phyloP scores from a whole-genome alignment of 2,329 filamentous ascomycete species.

The Apiospora phragmitis region DNA sequence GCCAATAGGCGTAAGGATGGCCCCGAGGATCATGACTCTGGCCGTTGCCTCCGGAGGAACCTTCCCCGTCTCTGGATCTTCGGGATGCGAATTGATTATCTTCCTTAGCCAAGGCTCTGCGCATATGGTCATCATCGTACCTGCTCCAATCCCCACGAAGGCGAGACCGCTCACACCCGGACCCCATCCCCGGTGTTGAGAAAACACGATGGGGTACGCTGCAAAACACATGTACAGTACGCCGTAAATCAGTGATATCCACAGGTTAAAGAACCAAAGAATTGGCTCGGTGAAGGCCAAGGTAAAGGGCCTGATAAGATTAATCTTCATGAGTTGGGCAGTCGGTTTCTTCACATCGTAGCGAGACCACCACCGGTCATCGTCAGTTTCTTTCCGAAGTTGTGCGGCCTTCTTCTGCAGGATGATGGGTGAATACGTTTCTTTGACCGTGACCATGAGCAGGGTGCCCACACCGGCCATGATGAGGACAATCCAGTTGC shows the following conservation, averaged over 20 bases:
- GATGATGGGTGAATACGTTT: constrained; percentile 76
- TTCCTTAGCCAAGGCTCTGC: constrained; percentile 72
- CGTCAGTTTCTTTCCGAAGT: constrained; percentile 66
- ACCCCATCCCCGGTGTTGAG: constrained; percentile 72
- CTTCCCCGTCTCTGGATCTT: constrained; percentile 73
- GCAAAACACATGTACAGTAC: constrained; percentile 91
- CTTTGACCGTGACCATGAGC: constrained; percentile 61
- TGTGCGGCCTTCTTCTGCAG: constrained; percentile 66
- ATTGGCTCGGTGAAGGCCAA: constrained; percentile 84
- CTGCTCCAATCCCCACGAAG: constrained; percentile 71
- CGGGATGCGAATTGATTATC: constrained; percentile 74
- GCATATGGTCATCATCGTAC: constrained; percentile 61
- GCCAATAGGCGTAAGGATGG: constrained; percentile 72
- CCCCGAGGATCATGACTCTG: constrained; percentile 75
- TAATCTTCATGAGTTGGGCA: constrained; percentile 68
- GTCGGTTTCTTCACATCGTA: constrained; percentile 74
- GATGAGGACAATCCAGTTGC: constrained; percentile 79
- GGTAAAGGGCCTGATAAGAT: constrained; percentile 74
- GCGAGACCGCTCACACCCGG: constrained; percentile 73
- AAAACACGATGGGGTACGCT: constrained; percentile 84
- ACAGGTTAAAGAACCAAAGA: constrained; percentile 65
- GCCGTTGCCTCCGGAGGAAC: constrained; percentile 79
- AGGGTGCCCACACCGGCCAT: constrained; percentile 62
- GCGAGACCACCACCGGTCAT: constrained; percentile 74
- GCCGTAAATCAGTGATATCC: constrained; percentile 83